These are phyloP conservation scores for Calonectria hawksworthii DNA, from an alignment of 2,329 filamentous ascomycete species.

Conservation along the genomic window DNA sequence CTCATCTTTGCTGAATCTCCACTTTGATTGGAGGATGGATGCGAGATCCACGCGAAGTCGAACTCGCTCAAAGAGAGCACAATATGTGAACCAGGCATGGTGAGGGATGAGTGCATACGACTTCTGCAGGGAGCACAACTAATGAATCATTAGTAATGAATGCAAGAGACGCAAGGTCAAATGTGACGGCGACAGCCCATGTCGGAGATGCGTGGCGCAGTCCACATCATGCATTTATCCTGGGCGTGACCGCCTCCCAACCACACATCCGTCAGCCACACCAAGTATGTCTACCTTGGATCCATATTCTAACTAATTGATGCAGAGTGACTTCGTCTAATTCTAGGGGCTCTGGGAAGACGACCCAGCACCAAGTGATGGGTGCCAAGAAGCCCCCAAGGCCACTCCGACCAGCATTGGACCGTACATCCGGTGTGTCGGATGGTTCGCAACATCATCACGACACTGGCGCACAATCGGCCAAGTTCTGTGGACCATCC, in stretches of 20 bases:
- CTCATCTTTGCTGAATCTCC: background rate
- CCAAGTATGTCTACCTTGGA: background rate
- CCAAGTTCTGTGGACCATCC: slow-evolving; percentile 20
- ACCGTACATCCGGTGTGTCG: background rate
- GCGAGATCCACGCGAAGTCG: background rate
- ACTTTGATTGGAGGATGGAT: background rate
- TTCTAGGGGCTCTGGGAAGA: background rate
- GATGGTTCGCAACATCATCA: background rate
- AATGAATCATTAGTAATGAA: slow-evolving; percentile 1
- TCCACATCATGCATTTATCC: background rate
- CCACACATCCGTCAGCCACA: background rate
- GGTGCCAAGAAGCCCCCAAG: background rate
- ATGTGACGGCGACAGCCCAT: slow-evolving; percentile 15
- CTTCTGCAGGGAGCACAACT: background rate
- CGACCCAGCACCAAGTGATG: no score
- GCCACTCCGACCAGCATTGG: background rate
- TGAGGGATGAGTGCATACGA: background rate
- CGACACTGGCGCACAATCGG: background rate
- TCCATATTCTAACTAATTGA: background rate
- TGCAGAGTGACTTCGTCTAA: background rate
- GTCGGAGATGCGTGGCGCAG: background rate
- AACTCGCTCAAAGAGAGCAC: slow-evolving; percentile 6
- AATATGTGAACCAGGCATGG: slow-evolving; percentile 22
- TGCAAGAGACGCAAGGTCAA: slow-evolving; percentile 19
- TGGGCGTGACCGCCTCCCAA: background rate